Evolutionary conservation across 129 eudicot genomes (phyloP), one percentile per base, ranked within the genome.

Genomic region (Arctium lappa): DNA sequence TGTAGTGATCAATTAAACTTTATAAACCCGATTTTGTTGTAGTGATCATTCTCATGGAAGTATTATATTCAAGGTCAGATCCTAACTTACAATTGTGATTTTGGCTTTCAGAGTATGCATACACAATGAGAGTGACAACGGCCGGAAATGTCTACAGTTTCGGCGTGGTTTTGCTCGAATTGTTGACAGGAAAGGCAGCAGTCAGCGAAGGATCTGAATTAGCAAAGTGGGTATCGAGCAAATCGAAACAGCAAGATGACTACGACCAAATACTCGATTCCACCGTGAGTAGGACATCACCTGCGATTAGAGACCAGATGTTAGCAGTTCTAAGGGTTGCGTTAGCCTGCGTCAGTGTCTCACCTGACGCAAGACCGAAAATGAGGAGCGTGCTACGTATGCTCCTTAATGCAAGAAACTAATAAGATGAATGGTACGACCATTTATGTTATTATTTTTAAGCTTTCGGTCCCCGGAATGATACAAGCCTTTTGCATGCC

Each of bases 111-210:
- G 97, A 93, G 83, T 95, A 95, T 68, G 97, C 97, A 3, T 95
- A 92, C 88, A 89, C 94, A 6, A 93, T 93, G 97, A 91, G 97
- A 88, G 83, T 91, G 80, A 95, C 99, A 2, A 88, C 77, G 86
- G 89, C 97, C 6, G 97, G 97, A 72, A 95, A 95, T 46, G 97
- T 95, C n/a, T 95, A 95, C 72, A 95, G 97, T 80, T 93, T 91
- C 13, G 99, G 97, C 13, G 92, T 91, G 31, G 83, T 95, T 86
- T 89, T 95, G 74, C 88, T 95, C 15, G 97, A 95, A 72, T 71
- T 95, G 27, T 73, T 92, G 38, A 91, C 97, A 0, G 97, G 98
- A 56, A 94, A 89, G 83, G 91, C 93, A 2, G 91, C 98, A 12
- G 96, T 94, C 33, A 90, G 90, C 37, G 90, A 90, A 66, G 98